A percentile compares a stretch with the other conserved stretches of the same genome.
Conservation (phyloP, 768 basidiomycete genomes). For the Bullera alba region DNA sequence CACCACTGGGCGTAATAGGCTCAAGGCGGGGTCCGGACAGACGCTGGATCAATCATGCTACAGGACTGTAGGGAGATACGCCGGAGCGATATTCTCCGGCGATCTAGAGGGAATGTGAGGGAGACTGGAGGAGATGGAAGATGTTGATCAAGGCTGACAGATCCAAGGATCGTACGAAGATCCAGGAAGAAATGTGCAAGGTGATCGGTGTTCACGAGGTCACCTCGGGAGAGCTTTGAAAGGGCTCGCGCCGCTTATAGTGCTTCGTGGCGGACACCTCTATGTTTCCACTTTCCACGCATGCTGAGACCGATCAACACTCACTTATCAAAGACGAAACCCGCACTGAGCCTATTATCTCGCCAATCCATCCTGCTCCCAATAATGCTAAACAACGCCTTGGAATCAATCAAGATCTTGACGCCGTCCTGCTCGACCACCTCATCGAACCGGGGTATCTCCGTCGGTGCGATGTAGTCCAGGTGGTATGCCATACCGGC, state of each 20-base stretch:
- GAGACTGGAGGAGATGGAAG: too few relatives aligned
- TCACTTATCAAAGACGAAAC: constrained; percentile 42
- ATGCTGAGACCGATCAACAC: constrained; percentile 4
- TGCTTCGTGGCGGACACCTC: neutral
- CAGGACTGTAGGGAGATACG: too few relatives aligned
- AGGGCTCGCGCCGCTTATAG: neutral
- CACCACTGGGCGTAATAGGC: neutral
- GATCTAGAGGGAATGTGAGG: too few relatives aligned
- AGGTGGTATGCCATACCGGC: constrained; percentile 84
- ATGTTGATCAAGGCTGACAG: too few relatives aligned
- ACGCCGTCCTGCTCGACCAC: constrained; percentile 94
- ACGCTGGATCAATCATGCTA: too few relatives aligned
- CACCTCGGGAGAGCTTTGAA: neutral
- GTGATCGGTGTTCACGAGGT: too few relatives aligned
- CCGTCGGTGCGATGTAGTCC: constrained; percentile 68
- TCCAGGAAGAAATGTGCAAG: too few relatives aligned
- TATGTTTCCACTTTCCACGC: neutral
- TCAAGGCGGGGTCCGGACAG: neutral
- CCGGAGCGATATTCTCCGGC: too few relatives aligned
- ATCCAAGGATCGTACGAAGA: too few relatives aligned
- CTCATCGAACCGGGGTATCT: constrained; percentile 90
- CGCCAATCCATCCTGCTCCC: constrained; percentile 99
- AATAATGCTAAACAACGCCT: constrained; percentile 94
- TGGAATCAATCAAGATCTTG: constrained; percentile 86
- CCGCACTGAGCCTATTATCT: constrained; percentile 71